Percentiles rank a stretch among this genome's conserved stretches.
phyloP scores from a whole-genome alignment of 176 grass and related monocot species.

The Urochloa ruziziensis region DNA sequence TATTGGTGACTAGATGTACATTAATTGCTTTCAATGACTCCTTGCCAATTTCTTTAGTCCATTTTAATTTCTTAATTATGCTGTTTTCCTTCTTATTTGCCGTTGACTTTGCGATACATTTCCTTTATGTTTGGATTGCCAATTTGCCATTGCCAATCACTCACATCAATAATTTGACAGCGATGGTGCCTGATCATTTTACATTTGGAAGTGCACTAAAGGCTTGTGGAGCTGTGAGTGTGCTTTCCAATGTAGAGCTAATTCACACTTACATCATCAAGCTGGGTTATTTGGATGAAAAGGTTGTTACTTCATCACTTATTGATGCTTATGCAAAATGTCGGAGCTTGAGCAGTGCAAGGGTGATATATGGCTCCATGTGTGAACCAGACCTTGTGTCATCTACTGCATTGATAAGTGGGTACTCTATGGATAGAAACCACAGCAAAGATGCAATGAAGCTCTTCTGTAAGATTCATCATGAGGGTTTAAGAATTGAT shows the following conservation, averaged over 20 bases:
- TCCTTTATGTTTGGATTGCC: not conserved
- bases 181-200: constrained; percentile 61
- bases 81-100: not conserved
- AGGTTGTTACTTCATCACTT: constrained; percentile 52
- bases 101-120: not conserved
- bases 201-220: constrained; percentile 73
- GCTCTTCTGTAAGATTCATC: constrained; percentile 59
- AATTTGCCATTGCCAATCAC: constrained; percentile 5
- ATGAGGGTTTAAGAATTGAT: constrained; percentile 44
- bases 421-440: constrained; percentile 56
- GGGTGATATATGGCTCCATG: constrained; percentile 53
- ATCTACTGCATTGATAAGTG: constrained; percentile 72
- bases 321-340: constrained; percentile 79
- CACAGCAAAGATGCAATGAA: constrained; percentile 52
- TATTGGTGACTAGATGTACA: not conserved
- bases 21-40: not conserved
- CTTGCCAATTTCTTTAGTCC: not conserved
- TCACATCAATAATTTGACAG: constrained; percentile 38
- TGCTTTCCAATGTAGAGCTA: constrained; percentile 34
- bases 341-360: constrained; percentile 50
- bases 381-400: constrained; percentile 54
- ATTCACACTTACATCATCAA: constrained; percentile 66
- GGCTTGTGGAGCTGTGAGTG: constrained; percentile 43
- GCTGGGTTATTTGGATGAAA: constrained; percentile 55
- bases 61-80: not conserved